These are phyloP conservation scores for Zymoseptoria ardabiliae DNA, from an alignment of 2,329 filamentous ascomycete species.

Conservation along the genomic window DNA sequence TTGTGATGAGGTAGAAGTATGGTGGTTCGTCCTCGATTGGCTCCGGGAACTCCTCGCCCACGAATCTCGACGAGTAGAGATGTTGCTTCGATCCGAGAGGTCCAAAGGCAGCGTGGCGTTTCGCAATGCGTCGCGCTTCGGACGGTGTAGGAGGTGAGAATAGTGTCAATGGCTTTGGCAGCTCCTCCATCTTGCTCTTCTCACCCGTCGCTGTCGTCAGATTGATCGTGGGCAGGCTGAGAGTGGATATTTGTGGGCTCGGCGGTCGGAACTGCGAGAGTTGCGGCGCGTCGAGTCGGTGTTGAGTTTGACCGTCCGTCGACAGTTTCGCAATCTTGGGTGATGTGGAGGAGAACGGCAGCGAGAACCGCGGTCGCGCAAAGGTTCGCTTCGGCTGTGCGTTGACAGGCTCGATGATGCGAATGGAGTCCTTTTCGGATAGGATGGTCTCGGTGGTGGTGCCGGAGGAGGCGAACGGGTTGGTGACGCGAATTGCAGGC, in stretches of 20 bases:
- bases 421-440: slow-evolving; percentile 46
- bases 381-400: slow-evolving; percentile 17
- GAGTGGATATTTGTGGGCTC: slow-evolving; percentile 60
- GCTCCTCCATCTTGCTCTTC: slow-evolving; percentile 65
- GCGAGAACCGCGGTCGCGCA: slow-evolving; percentile 22
- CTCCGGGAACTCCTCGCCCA: slow-evolving; percentile 69
- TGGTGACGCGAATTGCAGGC: slow-evolving; percentile 53
- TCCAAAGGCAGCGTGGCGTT: slow-evolving; percentile 83
- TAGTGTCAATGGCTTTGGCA: slow-evolving; percentile 66
- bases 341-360: slow-evolving; percentile 24
- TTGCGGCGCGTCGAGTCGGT: slow-evolving; percentile 29
- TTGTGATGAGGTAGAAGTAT: slow-evolving; percentile 94
- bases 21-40: slow-evolving; percentile 92
- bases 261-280: slow-evolving; percentile 56
- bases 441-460: slow-evolving; percentile 40
- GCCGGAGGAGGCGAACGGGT: slow-evolving; percentile 49
- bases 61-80: slow-evolving; percentile 81
- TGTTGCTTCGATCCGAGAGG: slow-evolving; percentile 74
- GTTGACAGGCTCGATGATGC: slow-evolving; percentile 19
- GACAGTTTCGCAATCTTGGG: slow-evolving; percentile 26
- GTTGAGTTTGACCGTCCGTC: slow-evolving; percentile 25
- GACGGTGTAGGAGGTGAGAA: slow-evolving; percentile 83
- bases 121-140: slow-evolving; percentile 67
- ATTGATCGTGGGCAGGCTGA: slow-evolving; percentile 83
- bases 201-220: slow-evolving; percentile 78